phyloP scores from a whole-genome alignment of 2,329 filamentous ascomycete species.

The Exophiala viscosa region DNA sequence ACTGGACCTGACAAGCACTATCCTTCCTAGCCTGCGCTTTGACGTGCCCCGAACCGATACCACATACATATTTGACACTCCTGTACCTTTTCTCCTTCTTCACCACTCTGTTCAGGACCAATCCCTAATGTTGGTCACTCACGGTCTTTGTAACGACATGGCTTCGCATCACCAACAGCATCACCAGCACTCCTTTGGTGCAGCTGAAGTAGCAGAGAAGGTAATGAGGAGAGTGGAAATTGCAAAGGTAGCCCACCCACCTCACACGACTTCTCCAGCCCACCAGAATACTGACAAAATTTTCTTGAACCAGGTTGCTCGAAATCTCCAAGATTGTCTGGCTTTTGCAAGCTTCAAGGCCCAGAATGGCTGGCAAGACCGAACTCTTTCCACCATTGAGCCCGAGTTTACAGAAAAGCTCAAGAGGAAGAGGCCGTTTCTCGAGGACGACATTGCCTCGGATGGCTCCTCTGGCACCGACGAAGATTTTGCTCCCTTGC shows the following conservation, averaged over 20 bases:
- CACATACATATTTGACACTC: constrained; percentile 26
- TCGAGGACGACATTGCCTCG: constrained; percentile 75
- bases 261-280: constrained; percentile 15
- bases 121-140: constrained; percentile 27
- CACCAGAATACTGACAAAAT: constrained; percentile 24
- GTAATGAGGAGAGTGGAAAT: constrained; percentile 71
- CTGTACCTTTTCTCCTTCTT: constrained; percentile 20
- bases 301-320: constrained; percentile 68
- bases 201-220: constrained; percentile 50
- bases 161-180: constrained; percentile 29
- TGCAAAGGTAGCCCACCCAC: constrained; percentile 58
- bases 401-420: constrained; percentile 77
- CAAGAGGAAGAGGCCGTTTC: constrained; percentile 63
- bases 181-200: constrained; percentile 26
- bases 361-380: constrained; percentile 89
- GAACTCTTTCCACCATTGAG: constrained; percentile 81
- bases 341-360: constrained; percentile 97
- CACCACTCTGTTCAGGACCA: constrained; percentile 5
- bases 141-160: constrained; percentile 36
- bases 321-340: constrained; percentile 86
- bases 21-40: constrained; percentile 25
- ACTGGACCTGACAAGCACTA: constrained; percentile 17
- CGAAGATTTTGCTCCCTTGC: constrained; percentile 61
- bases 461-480: constrained; percentile 82
- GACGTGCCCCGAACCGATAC: constrained; percentile 20